These are phyloP conservation scores for Phialophora chinensis DNA, from an alignment of 2,329 filamentous ascomycete species.

Conservation along the genomic window DNA sequence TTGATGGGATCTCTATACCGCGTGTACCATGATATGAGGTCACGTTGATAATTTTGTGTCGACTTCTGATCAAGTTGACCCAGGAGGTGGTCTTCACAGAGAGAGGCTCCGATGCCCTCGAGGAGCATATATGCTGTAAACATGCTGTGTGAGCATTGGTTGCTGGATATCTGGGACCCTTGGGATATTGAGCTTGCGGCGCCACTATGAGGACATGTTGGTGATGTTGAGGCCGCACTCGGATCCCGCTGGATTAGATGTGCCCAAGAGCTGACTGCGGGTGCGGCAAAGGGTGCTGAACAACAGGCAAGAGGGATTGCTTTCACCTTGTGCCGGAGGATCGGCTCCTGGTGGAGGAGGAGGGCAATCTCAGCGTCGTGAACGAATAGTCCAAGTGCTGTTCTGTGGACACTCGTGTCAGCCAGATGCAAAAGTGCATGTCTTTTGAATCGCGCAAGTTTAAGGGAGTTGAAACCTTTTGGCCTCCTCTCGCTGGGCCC, in stretches of 20 bases:
- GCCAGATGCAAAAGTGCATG: background rate
- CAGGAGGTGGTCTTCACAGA: constrained; percentile 17
- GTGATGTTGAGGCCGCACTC: background rate
- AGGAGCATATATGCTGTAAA: constrained; percentile 19
- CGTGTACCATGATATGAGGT: constrained; percentile 21
- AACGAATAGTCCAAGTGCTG: constrained; percentile 2
- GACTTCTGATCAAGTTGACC: background rate
- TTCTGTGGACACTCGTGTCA: background rate
- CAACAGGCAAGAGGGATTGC: constrained; percentile 14
- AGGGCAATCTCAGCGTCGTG: constrained; percentile 27
- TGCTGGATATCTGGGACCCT: background rate
- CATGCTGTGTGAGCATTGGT: background rate
- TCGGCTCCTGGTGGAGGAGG: constrained; percentile 29
- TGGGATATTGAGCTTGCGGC: too few relatives aligned
- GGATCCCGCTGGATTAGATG: background rate
- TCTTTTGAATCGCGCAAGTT: too few relatives aligned
- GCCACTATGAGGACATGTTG: too few relatives aligned
- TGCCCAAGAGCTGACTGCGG: constrained; percentile 18
- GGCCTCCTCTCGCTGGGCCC: constrained; percentile 24
- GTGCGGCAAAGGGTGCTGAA: constrained; percentile 20
- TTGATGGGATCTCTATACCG: background rate
- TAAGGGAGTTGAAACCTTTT: constrained; percentile 5
- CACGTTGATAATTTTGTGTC: constrained; percentile 6
- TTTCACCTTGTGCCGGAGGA: constrained; percentile 14
- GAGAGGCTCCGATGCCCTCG: constrained; percentile 22